Conservation (phyloP, 306 rosid genomes). For the Prinsepia uniflora region DNA sequence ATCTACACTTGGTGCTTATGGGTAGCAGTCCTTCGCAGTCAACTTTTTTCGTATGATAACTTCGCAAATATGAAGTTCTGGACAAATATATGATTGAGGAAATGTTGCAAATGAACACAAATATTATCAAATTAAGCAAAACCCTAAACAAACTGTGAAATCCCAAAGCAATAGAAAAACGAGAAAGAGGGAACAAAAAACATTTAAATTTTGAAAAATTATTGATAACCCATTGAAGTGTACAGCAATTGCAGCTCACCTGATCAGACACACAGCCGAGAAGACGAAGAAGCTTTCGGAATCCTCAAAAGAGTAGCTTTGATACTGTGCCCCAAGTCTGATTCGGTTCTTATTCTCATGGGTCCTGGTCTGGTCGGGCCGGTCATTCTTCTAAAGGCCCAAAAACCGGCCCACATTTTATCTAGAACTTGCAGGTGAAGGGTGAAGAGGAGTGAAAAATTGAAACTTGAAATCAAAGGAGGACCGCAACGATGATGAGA, state of each 20-base stretch:
- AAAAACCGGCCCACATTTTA: background rate
- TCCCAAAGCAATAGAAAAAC: background rate
- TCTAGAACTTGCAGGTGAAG: background rate
- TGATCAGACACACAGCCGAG: constrained; percentile 3
- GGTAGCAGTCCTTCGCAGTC: background rate
- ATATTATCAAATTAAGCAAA: background rate
- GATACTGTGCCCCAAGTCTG: background rate
- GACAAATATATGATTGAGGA: background rate
- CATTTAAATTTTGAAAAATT: background rate
- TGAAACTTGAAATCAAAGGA: background rate
- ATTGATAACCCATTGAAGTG: background rate
- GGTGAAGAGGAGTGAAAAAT: background rate
- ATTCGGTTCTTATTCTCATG: background rate
- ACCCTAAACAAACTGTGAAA: background rate
- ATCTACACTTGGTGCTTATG: background rate
- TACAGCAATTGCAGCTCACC: constrained; percentile 1
- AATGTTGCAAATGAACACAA: background rate
- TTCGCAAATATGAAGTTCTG: background rate
- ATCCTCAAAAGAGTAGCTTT: background rate
- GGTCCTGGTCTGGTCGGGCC: background rate
- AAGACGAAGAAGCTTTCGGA: background rate
- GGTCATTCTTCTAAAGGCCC: background rate
- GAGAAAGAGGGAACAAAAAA: background rate
- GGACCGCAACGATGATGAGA: constrained; percentile 38
- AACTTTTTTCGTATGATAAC: too few relatives aligned